phyloP scores from a whole-genome alignment of 768 basidiomycete genomes.

The Tricholoma bakamatsutake region DNA sequence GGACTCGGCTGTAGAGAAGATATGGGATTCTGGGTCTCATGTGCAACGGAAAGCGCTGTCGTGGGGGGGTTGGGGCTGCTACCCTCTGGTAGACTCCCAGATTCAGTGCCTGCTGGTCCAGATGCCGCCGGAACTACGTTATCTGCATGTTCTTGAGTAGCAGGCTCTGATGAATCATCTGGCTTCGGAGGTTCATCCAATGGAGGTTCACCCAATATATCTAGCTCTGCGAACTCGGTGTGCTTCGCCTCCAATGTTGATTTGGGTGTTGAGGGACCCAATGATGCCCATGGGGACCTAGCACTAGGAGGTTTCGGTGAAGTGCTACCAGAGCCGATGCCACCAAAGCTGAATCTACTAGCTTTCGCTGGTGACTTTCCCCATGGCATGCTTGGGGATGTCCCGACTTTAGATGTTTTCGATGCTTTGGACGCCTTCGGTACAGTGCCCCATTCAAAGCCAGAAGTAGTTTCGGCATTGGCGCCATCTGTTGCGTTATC shows the following conservation, averaged over 20 bases:
- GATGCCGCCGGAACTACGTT: not conserved
- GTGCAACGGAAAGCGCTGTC: not conserved
- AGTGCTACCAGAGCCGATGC: not conserved
- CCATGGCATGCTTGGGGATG: conserved; percentile 3
- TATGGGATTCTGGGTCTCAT: not conserved
- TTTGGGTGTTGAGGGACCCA: not conserved
- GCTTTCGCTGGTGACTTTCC: conserved; percentile 5
- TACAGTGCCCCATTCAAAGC: not conserved
- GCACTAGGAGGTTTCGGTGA: not conserved
- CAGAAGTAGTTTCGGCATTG: not conserved
- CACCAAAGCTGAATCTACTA: conserved; percentile 2
- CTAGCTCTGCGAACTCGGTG: too few relatives aligned
- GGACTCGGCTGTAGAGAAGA: not conserved
- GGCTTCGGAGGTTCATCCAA: not conserved
- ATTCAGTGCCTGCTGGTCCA: not conserved
- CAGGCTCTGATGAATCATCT: not conserved
- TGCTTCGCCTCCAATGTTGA: not conserved
- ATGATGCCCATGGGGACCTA: not conserved
- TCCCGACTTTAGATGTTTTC: conserved; percentile 10
- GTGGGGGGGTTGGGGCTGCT: not conserved
- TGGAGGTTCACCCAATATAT: not conserved
- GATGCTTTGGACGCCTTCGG: conserved; percentile 7
- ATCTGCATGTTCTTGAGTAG: not conserved
- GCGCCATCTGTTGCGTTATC: not conserved
- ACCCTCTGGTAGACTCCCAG: not conserved